Conservation (phyloP, 768 basidiomycete species). For the Leccinum boreale region DNA sequence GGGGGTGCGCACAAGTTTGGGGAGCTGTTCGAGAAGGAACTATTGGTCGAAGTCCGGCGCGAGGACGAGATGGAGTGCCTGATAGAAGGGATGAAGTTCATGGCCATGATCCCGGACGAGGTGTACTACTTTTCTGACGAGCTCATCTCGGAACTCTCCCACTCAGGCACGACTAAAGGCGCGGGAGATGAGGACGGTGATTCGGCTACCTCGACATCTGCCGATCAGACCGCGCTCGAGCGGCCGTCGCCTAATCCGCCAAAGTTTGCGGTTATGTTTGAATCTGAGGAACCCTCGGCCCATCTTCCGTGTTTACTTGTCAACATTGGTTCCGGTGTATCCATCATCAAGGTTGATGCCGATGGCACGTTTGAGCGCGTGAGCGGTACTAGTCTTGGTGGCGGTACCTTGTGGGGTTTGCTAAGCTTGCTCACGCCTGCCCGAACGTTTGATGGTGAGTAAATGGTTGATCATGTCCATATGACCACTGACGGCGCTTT, state of each 20-base stretch:
- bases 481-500: background rate
- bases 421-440: conserved; percentile 94
- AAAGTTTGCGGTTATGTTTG: conserved; percentile 84
- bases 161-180: conserved; percentile 26
- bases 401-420: conserved; percentile 96
- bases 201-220: conserved; percentile 8
- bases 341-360: conserved; percentile 94
- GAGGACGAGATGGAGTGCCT: conserved; percentile 99
- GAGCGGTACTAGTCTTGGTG: conserved; percentile 94
- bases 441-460: conserved; percentile 90
- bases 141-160: conserved; percentile 70
- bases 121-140: conserved; percentile 99
- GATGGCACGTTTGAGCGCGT: conserved; percentile 96
- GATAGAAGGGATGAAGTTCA: conserved; percentile 94
- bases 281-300: conserved; percentile 69
- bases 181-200: background rate
- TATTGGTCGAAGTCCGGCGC: conserved; percentile 79
- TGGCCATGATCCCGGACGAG: conserved; percentile 93
- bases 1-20: conserved; percentile 96
- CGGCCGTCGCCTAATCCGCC: conserved; percentile 92
- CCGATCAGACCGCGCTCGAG: conserved; percentile 44
- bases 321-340: conserved; percentile 97
- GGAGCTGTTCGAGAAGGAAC: conserved; percentile 66
- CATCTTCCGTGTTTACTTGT: conserved; percentile 95
- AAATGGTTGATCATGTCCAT: background rate